Evolutionary conservation across 139 green algal species (phyloP).

Genomic region (Auxenochlorella pyrenoidosa): DNA sequence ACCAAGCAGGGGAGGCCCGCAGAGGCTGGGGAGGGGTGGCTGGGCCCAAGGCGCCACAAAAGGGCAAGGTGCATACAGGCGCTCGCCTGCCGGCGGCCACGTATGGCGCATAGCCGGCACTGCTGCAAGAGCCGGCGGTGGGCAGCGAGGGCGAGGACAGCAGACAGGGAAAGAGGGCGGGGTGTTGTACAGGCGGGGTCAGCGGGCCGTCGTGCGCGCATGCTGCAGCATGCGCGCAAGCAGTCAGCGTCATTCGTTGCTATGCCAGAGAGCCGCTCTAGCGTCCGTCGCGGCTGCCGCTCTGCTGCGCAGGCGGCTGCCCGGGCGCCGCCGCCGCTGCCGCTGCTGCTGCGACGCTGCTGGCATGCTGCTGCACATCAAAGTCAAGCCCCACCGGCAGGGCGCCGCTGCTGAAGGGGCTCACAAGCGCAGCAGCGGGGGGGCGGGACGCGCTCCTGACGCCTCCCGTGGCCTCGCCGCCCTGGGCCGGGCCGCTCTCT

Average conservation of each 20-base stretch:
- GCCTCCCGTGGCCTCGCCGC: background rate
- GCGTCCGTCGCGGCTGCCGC: background rate
- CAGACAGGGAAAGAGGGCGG: background rate
- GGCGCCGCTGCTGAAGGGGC: conserved; percentile 35
- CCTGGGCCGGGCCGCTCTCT: background rate
- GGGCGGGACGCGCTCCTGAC: background rate
- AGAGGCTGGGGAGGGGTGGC: background rate
- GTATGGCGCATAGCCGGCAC: background rate
- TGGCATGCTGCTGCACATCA: conserved; percentile 20
- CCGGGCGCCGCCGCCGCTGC: background rate
- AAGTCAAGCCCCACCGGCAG: conserved; percentile 28
- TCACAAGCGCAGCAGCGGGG: background rate
- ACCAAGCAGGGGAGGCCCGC: background rate
- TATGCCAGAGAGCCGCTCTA: background rate
- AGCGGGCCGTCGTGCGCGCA: background rate
- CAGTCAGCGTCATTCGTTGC: conserved; percentile 12
- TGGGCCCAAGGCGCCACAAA: background rate
- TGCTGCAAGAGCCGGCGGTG: background rate
- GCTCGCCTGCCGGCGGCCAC: background rate
- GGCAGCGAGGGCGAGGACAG: background rate
- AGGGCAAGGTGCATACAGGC: background rate
- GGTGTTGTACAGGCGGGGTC: conserved; percentile 2
- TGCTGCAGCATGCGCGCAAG: background rate
- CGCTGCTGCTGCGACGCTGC: conserved; percentile 8
- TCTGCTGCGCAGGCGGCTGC: background rate